Base-by-base conservation (phyloP, 148 eudicot genomes). In the Camellia japonica region DNA sequence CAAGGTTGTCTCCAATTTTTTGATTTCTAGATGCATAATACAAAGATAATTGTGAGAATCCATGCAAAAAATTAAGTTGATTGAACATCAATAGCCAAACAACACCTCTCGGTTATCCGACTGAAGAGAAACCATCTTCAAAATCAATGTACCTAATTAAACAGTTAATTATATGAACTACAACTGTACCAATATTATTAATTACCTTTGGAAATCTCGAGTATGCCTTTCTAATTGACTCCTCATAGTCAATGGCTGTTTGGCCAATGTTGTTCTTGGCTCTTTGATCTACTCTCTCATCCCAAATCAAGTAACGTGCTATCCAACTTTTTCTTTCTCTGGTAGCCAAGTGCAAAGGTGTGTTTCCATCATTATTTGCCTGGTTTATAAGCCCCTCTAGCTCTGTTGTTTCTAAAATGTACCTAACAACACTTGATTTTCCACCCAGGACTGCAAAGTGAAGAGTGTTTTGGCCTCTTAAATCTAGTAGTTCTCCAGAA, bases 301-400 rank as follows among this genome's bases (percentile, higher is more conserved):
- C 73, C 73, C 73, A 69, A 52, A 44, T 16, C 47, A 69, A n/a
- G 73, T 69, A 69, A 7, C 14, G 54, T 43, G 4, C 30, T 8
- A 69, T 69, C 73, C 49, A n/a, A 8, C 13, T 46, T n/a, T 69
- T 43, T 9, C 54, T 46, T 18, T 69, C 73, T 3, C 2, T 69
- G 47, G 73, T 46, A 1, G 73, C 73, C 54, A 69, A 18, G 7
- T 46, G 73, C 30, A 69, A 49, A 7, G 73, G 55, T 1, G 73
- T 46, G 55, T 69, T 69, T 18, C 73, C 73, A 3, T 69, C 73
- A 3, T 46, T 3, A 69, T 69, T 23, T 4, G 52, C 11, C 46
- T 69, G 73, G 54, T 69, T 19, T 69, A 69, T 7, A 44, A 69
- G 73, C 30, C 73, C 73, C 5, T 46, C 73, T 46, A 69, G 73